Conservation (phyloP, 768 basidiomycete genomes). For the Boletus huronensis region DNA sequence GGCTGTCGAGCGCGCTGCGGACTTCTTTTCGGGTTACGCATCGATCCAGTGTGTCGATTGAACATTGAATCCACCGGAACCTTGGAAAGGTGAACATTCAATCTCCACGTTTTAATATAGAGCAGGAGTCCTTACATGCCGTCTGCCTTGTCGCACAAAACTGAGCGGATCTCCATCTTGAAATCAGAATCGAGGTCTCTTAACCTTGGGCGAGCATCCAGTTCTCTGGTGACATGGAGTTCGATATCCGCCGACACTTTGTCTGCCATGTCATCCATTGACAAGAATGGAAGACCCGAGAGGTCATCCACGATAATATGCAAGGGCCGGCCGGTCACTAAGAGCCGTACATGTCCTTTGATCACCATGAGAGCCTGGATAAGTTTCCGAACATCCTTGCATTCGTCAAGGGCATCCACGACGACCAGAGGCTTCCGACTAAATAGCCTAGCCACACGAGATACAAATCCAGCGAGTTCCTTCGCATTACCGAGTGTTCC, state of each 20-base stretch:
- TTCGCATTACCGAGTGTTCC: neutral
- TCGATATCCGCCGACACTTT: neutral
- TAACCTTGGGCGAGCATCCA: neutral
- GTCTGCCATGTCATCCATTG: neutral
- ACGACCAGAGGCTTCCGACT: neutral
- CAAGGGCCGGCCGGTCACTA: neutral
- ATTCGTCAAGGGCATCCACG: neutral
- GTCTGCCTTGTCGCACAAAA: neutral
- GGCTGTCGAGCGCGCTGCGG: neutral
- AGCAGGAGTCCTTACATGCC: neutral
- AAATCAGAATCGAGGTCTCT: neutral
- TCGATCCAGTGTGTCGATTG: neutral
- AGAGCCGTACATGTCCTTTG: neutral
- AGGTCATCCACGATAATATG: neutral
- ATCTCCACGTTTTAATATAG: neutral
- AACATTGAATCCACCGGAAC: neutral
- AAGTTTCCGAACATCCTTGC: neutral
- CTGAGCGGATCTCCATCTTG: neutral
- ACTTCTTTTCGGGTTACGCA: neutral
- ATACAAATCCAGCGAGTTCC: neutral
- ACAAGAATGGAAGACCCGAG: neutral
- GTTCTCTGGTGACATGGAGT: neutral
- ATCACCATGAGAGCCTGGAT: neutral
- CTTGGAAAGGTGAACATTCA: neutral
- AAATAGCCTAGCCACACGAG: neutral